Evolutionary conservation across 2,329 filamentous ascomycete species (phyloP), one percentile per base, ranked within the genome.

Genomic region (Pseudogymnoascus verrucosus): DNA sequence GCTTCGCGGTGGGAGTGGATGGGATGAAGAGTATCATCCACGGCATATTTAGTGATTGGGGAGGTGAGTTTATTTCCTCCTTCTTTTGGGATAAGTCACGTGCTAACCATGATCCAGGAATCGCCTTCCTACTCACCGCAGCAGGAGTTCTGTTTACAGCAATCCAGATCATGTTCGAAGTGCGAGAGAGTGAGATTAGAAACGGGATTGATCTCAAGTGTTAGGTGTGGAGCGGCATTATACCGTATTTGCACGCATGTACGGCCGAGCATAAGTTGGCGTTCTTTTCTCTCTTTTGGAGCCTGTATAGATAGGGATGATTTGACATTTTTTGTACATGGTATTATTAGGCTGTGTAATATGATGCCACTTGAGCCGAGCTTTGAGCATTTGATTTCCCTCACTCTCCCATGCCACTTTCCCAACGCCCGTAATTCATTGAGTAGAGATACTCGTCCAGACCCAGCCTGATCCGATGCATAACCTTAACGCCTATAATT

Each of bases 141-240:
- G 93, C 86, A 71, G 77, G 75, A n/a, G 86, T 84, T 47, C 76
- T 98, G 7, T 99, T 96, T 73, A 86, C 93, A 0, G 93, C 89
- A 26, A 84, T 89, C 44, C 93, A 98, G 78, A 79, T 97, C 71
- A 99, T 99, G 95, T 97, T 98, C 78, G 95, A 99, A 79, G 84
- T 96, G 69, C 82, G 95, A 62, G 91, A 97, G 78, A 81, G 83
- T 44, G 95, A 99, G 79, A 85, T 87, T 76, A 84, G 93, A 70
- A 85, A 84, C 69, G 95, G 95, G 0, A 88, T 97, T 64, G 82
- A 85, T 69, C 74, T 97, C 75, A 96, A 91, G 78, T 98, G 91
- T 74, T 96, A 72, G 59, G 5, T 26, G 12, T 16, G 39, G 59
- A 39, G 59, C 59, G 28, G n/a, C n/a, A 57, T 57, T 19, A 34